phyloP scores from a whole-genome alignment of 2,329 filamentous ascomycete genomes.

The Fusarium siculi region DNA sequence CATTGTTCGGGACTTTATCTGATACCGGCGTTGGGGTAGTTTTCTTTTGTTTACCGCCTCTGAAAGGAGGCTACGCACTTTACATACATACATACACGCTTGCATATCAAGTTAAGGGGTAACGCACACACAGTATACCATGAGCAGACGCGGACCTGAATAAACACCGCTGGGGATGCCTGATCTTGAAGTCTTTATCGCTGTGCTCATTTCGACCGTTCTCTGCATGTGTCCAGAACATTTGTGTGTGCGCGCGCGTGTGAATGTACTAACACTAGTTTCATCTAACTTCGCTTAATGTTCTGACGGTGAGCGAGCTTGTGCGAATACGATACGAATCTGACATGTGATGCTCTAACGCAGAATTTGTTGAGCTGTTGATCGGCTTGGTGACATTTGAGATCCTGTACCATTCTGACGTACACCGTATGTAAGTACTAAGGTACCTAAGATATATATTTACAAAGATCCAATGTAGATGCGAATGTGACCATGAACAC shows the following conservation, averaged over 20 bases:
- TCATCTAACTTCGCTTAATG: neutral
- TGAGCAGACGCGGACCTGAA: slow-evolving; percentile 26
- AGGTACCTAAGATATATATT: neutral
- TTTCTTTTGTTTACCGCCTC: slow-evolving; percentile 22
- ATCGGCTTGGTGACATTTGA: neutral
- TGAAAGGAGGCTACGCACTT: slow-evolving; percentile 12
- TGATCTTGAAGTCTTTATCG: neutral
- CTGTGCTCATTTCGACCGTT: neutral
- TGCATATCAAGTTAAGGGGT: slow-evolving; percentile 17
- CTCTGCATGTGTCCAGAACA: neutral
- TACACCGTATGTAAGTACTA: neutral
- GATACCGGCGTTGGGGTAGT: slow-evolving; percentile 34
- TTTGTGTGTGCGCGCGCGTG: neutral
- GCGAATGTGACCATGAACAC: slow-evolving; percentile 16
- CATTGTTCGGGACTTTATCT: slow-evolving; percentile 20
- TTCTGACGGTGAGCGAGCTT: slow-evolving; percentile 14
- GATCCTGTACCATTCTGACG: neutral
- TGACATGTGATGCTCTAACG: slow-evolving; percentile 16
- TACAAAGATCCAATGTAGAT: neutral
- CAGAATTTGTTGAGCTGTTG: neutral
- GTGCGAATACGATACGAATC: slow-evolving; percentile 15
- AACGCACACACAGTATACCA: slow-evolving; percentile 33
- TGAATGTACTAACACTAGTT: neutral
- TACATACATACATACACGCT: slow-evolving; percentile 24
- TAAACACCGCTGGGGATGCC: slow-evolving; percentile 15